A percentile compares a stretch with the other conserved stretches of the same genome.
phyloP scores from a whole-genome alignment of 2,329 filamentous ascomycete genomes.

The Thielaviopsis musarum region DNA sequence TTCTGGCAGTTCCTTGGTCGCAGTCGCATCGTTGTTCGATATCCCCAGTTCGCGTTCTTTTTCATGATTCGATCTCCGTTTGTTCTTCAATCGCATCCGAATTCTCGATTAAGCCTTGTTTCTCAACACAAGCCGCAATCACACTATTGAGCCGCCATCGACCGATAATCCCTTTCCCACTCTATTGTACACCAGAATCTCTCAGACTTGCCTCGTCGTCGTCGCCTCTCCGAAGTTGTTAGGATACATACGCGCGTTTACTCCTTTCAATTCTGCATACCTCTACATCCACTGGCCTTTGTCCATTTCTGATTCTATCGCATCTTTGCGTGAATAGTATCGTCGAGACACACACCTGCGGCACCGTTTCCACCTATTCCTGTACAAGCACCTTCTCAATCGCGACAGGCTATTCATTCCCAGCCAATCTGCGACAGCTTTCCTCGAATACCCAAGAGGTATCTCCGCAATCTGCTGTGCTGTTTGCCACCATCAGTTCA shows the following conservation, averaged over 20 bases:
- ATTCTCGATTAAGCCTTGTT: neutral
- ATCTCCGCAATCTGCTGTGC: neutral
- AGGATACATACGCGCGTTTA: neutral
- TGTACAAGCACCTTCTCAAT: neutral
- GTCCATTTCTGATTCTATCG: neutral
- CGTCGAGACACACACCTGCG: neutral
- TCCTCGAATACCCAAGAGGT: neutral
- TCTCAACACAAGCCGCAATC: neutral
- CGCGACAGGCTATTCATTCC: neutral
- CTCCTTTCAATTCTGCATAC: neutral
- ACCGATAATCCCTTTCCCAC: neutral
- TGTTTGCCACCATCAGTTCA: neutral
- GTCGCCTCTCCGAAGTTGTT: conserved; percentile 6
- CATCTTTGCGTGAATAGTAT: neutral
- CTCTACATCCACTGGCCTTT: neutral
- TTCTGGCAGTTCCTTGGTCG: neutral
- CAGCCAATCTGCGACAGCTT: neutral
- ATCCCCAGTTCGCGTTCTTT: neutral
- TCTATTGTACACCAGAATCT: neutral
- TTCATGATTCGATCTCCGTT: neutral
- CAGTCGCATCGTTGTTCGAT: neutral
- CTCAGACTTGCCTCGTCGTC: neutral
- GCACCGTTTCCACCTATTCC: neutral
- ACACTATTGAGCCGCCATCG: neutral
- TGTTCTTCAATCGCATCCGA: neutral